These are phyloP conservation scores for Aspergillus ellipticus DNA, from an alignment of 495 filamentous ascomycete species.

Conservation along the genomic window DNA sequence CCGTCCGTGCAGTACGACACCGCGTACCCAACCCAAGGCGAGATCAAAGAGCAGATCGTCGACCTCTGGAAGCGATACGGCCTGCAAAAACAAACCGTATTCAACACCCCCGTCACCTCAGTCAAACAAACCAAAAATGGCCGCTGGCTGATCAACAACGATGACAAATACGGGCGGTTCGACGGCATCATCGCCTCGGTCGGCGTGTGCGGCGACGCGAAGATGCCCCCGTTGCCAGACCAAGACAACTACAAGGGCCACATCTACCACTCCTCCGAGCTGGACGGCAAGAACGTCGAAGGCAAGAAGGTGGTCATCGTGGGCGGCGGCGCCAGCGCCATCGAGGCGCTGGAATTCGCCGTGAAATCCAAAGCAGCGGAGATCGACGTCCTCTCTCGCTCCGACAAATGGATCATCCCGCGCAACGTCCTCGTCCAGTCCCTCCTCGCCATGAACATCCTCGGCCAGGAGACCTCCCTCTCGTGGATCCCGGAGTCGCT, in stretches of 20 bases:
- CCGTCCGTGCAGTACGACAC: slow-evolving; percentile 69
- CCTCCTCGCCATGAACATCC: slow-evolving; percentile 71
- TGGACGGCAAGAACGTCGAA: slow-evolving; percentile 66
- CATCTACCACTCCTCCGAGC: slow-evolving; percentile 68
- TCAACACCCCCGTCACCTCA: slow-evolving; percentile 63
- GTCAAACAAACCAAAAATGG: slow-evolving; percentile 65
- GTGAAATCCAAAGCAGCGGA: slow-evolving; percentile 60
- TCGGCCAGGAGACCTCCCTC: slow-evolving; percentile 69
- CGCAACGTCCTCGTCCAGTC: slow-evolving; percentile 71
- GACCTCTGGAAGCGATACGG: slow-evolving; percentile 73
- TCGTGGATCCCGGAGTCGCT: slow-evolving; percentile 76
- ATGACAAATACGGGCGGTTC: slow-evolving; percentile 64
- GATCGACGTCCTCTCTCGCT: slow-evolving; percentile 70
- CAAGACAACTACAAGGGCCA: slow-evolving; percentile 64
- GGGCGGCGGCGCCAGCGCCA: slow-evolving; percentile 76
- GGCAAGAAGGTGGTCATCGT: slow-evolving; percentile 72
- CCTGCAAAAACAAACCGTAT: slow-evolving; percentile 65
- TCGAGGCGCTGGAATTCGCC: slow-evolving; percentile 82
- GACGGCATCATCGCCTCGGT: slow-evolving; percentile 75
- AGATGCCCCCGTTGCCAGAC: slow-evolving; percentile 63
- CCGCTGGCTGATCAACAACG: slow-evolving; percentile 79
- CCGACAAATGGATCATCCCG: slow-evolving; percentile 88
- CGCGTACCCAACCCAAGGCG: slow-evolving; percentile 70
- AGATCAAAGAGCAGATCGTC: slow-evolving; percentile 68
- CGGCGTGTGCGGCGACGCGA: slow-evolving; percentile 75